phyloP scores from a whole-genome alignment of 305 asterid genomes.

The Fraxinus sp. region DNA sequence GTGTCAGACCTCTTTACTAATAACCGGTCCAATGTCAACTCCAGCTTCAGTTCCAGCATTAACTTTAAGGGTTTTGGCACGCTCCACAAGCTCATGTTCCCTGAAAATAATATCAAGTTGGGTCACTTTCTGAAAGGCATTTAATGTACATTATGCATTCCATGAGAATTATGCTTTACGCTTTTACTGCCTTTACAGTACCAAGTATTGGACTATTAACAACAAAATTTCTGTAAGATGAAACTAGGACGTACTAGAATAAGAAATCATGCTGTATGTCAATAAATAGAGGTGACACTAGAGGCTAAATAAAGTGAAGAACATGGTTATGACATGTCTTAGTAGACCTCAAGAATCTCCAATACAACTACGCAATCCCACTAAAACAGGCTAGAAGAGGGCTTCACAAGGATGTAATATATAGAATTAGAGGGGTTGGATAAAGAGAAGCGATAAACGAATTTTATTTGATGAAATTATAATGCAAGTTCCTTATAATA shows the following conservation, averaged over 20 bases:
- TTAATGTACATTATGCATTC: background rate
- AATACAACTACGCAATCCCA: background rate
- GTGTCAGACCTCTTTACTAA: conserved; percentile 39
- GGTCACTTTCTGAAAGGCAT: background rate
- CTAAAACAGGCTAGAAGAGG: background rate
- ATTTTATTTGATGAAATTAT: background rate
- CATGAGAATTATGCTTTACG: background rate
- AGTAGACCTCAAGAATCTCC: background rate
- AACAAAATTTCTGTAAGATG: background rate
- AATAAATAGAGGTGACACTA: background rate
- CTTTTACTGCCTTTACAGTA: background rate
- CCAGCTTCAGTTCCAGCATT: conserved; percentile 39
- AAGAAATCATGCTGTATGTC: background rate
- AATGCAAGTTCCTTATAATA: background rate
- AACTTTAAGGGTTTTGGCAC: conserved; percentile 31
- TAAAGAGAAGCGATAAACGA: background rate
- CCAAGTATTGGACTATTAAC: background rate
- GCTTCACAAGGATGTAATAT: background rate
- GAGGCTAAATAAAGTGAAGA: background rate
- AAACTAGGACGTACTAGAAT: background rate
- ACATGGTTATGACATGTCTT: background rate
- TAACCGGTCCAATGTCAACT: conserved; percentile 46
- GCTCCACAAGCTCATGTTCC: conserved; percentile 29
- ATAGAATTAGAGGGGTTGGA: background rate
- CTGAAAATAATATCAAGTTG: conserved; percentile 20